Percentiles rank a stretch among this genome's conserved stretches.
Conservation (phyloP, 805 yeast genomes). For the Candida mattraensis region DNA sequence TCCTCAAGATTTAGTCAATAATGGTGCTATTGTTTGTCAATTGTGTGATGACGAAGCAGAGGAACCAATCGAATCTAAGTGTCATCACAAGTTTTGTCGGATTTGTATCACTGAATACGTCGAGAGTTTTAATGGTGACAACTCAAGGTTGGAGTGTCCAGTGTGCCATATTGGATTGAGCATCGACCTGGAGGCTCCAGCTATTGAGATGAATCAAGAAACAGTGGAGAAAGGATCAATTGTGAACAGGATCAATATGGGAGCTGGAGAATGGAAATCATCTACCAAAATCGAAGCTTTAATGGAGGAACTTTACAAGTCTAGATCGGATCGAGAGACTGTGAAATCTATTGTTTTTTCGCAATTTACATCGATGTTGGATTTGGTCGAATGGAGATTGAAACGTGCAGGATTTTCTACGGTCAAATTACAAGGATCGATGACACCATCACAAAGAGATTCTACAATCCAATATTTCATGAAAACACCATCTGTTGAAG, state of each 20-base stretch:
- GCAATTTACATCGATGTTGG: constrained; percentile 95
- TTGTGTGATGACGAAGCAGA: constrained; percentile 98
- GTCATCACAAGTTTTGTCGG: constrained; percentile 93
- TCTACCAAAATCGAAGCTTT: constrained; percentile 96
- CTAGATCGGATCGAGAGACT: constrained; percentile 83
- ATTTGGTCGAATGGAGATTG: constrained; percentile 92
- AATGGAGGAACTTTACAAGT: constrained; percentile 85
- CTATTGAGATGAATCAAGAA: constrained; percentile 65
- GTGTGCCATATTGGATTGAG: constrained; percentile 93
- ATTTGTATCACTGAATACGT: constrained; percentile 88
- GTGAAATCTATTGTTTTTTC: constrained; percentile 96
- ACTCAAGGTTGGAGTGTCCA: constrained; percentile 74
- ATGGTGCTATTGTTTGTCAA: constrained; percentile 75
- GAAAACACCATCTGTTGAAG: constrained; percentile 91
- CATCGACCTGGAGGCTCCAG: constrained; percentile 85
- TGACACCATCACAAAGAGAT: constrained; percentile 96
- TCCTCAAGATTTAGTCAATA: constrained; percentile 33
- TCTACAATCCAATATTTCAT: constrained; percentile 87
- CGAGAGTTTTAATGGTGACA: constrained; percentile 70
- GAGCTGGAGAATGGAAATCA: constrained; percentile 80
- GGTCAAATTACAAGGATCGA: constrained; percentile 91
- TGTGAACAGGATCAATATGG: constrained; percentile 84
- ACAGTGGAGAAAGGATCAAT: constrained; percentile 66
- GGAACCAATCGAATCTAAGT: constrained; percentile 91
- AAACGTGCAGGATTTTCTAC: constrained; percentile 94